Conservation (phyloP, 768 basidiomycete species). For the Podaxis sp. region DNA sequence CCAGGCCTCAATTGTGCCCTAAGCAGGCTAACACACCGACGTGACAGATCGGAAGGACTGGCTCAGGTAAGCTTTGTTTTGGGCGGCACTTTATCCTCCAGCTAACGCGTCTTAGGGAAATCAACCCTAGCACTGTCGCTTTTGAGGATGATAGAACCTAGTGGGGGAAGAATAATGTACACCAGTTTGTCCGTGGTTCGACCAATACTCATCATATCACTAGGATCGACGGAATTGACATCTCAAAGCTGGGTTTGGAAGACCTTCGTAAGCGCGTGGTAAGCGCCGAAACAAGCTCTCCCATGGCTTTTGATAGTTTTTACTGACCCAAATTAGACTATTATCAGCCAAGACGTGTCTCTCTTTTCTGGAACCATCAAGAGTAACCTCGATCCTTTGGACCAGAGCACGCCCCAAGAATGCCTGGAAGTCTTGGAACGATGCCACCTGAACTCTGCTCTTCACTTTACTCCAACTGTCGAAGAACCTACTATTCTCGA, state of each 20-base stretch:
- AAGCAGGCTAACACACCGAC: background rate
- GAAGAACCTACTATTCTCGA: constrained; percentile 42
- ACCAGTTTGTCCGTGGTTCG: constrained; percentile 14
- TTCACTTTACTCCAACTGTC: constrained; percentile 30
- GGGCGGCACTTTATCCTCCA: background rate
- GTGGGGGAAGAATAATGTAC: constrained; percentile 53
- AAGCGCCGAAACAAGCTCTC: constrained; percentile 15
- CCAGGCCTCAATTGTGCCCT: background rate
- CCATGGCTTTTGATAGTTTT: background rate
- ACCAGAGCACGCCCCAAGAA: constrained; percentile 51
- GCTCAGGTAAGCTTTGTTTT: constrained; percentile 42
- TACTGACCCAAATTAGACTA: constrained; percentile 39
- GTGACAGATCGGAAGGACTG: constrained; percentile 59
- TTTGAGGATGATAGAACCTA: constrained; percentile 60
- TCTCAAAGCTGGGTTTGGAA: constrained; percentile 61
- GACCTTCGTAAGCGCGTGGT: constrained; percentile 63
- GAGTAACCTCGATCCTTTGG: constrained; percentile 70
- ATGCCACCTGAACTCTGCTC: constrained; percentile 51
- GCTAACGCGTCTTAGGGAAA: constrained; percentile 34
- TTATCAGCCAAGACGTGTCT: constrained; percentile 72
- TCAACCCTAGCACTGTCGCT: constrained; percentile 55
- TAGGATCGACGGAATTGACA: constrained; percentile 70
- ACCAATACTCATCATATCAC: background rate
- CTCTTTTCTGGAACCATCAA: constrained; percentile 70
- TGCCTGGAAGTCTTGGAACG: constrained; percentile 62